Conservation (phyloP, 1,284 basidiomycete genomes). For the Mycosarcoma maydis region DNA sequence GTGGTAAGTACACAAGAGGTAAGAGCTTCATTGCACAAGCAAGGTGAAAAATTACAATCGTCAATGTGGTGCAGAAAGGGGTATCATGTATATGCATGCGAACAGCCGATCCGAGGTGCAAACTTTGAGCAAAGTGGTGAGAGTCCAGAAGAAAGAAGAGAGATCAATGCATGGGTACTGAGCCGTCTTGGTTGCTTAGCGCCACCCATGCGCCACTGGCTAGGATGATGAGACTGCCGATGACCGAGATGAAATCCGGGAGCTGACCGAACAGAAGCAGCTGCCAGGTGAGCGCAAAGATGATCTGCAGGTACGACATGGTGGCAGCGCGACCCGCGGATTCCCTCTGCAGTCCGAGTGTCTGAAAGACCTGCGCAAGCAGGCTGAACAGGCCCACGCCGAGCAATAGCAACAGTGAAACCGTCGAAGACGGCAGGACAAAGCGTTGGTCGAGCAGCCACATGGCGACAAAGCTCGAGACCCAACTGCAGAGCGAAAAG, state of each 20-base stretch:
- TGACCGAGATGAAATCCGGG: conserved; percentile 37
- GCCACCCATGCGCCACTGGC: conserved; percentile 43
- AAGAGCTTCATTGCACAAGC: too few relatives aligned
- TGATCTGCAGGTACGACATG: conserved; percentile 49
- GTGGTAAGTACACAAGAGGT: too few relatives aligned
- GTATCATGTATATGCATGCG: conserved; percentile 15
- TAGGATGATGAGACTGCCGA: conserved; percentile 36
- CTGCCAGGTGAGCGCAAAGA: conserved; percentile 44
- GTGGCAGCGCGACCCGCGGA: conserved; percentile 46
- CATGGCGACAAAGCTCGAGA: conserved; percentile 70
- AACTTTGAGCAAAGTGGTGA: too few relatives aligned
- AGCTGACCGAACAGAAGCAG: conserved; percentile 24
- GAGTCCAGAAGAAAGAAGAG: too few relatives aligned
- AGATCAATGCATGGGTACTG: conserved; percentile 27
- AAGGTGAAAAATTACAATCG: too few relatives aligned
- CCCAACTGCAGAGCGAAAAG: conserved; percentile 75
- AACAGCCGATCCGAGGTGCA: neutral
- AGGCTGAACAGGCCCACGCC: conserved; percentile 49
- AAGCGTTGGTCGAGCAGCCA: conserved; percentile 28
- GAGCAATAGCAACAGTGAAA: conserved; percentile 33
- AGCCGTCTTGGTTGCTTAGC: conserved; percentile 17
- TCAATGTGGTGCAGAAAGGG: neutral
- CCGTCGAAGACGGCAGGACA: conserved; percentile 25
- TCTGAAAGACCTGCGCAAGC: conserved; percentile 50
- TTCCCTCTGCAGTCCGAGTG: conserved; percentile 51